Percentiles rank a stretch among this genome's conserved stretches.
These are phyloP conservation scores for Sporothrix schenckii DNA, from an alignment of 2,329 filamentous ascomycete genomes.

Conservation along the genomic window DNA sequence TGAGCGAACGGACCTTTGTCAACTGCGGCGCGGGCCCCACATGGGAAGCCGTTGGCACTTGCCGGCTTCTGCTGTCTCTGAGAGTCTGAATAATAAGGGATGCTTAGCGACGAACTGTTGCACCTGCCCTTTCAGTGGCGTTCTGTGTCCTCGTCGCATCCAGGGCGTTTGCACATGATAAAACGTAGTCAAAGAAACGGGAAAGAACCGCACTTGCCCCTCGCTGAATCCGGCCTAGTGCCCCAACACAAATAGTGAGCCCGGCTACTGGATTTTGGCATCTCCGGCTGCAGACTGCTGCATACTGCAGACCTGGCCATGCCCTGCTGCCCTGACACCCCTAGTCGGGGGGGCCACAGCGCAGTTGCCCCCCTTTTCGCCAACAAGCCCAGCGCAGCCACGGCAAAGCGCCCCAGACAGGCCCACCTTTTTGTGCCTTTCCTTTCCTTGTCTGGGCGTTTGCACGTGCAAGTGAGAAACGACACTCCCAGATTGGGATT, in stretches of 20 bases:
- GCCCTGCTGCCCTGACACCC: conserved; percentile 13
- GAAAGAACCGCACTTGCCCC: not conserved
- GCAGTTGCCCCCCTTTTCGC: not conserved
- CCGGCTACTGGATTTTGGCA: conserved; percentile 14
- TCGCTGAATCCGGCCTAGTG: conserved; percentile 19
- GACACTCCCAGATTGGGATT: not conserved
- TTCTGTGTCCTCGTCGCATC: not conserved
- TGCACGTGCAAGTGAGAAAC: conserved; percentile 30
- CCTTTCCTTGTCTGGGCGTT: conserved; percentile 14
- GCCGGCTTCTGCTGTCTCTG: conserved; percentile 14
- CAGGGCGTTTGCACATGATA: conserved; percentile 26
- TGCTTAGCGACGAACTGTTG: not conserved
- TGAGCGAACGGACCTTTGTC: not conserved
- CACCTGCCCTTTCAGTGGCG: conserved; percentile 6
- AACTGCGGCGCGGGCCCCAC: conserved; percentile 19
- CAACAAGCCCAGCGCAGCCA: conserved; percentile 9
- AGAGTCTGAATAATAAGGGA: conserved; percentile 19
- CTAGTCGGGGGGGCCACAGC: conserved; percentile 12
- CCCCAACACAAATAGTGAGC: conserved; percentile 5
- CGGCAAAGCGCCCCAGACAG: not conserved
- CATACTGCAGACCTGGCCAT: not conserved
- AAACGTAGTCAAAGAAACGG: not conserved
- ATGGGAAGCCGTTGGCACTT: conserved; percentile 22
- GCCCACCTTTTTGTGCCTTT: not conserved
- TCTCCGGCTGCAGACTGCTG: not conserved